These are phyloP conservation scores for Sporothrix dimorphospora DNA, from an alignment of 2,329 filamentous ascomycete species.

Conservation along the genomic window DNA sequence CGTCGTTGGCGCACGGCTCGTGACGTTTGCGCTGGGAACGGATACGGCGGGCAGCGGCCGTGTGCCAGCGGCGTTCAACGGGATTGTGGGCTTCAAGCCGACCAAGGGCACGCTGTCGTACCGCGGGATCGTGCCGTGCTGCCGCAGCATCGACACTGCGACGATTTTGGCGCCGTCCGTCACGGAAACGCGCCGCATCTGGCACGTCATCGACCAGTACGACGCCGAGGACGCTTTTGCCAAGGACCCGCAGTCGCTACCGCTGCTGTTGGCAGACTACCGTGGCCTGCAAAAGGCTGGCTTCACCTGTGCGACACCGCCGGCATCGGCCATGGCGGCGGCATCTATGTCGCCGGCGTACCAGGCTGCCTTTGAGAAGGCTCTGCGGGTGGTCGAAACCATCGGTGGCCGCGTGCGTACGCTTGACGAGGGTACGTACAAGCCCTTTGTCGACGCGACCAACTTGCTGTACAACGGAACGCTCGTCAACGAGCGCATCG, in stretches of 20 bases:
- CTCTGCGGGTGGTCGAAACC: conserved; percentile 43
- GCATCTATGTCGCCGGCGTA: conserved; percentile 34
- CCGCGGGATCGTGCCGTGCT: conserved; percentile 43
- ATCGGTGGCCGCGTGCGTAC: conserved; percentile 44
- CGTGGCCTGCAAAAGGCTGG: conserved; percentile 33
- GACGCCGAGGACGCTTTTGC: conserved; percentile 55
- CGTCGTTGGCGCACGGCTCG: conserved; percentile 55
- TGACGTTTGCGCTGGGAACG: conserved; percentile 59
- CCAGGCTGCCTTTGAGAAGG: conserved; percentile 43
- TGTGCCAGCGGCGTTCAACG: conserved; percentile 58
- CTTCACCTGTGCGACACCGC: conserved; percentile 54
- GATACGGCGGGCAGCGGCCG: conserved; percentile 60
- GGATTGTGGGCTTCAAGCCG: conserved; percentile 56
- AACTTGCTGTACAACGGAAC: conserved; percentile 56
- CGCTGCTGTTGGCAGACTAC: conserved; percentile 34
- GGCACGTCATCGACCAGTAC: conserved; percentile 50
- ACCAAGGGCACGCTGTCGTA: conserved; percentile 55
- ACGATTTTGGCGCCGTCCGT: conserved; percentile 34
- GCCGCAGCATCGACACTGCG: conserved; percentile 28
- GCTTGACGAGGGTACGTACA: conserved; percentile 46
- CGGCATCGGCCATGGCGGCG: conserved; percentile 46
- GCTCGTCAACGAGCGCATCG: conserved; percentile 55
- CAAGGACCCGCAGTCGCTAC: conserved; percentile 43
- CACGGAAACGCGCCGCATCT: conserved; percentile 51
- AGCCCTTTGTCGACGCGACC: conserved; percentile 52